Base-by-base conservation (phyloP, 2,329 filamentous ascomycete genomes). In the Periconia digitata region DNA sequence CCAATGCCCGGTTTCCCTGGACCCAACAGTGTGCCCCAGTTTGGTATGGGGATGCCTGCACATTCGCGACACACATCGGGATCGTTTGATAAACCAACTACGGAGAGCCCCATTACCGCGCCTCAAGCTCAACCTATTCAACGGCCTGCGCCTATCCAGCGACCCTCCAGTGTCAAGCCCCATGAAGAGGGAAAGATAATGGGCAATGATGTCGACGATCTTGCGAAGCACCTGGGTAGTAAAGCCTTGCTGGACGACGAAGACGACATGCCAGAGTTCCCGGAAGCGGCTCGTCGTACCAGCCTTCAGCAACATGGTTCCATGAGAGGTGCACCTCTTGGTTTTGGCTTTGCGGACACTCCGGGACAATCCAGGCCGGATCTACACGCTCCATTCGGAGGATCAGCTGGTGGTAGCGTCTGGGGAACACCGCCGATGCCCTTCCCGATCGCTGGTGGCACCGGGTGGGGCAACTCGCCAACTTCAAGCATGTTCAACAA, bases 141-240 rank as follows among this genome's bases (percentile, higher is more conserved):
- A 39, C 83, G 91, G 45, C 92, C 92, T 21, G 84, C 89, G 20
- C 92, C 92, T 1, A 96, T 97, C 54, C 90, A 92, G 53, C 83
- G 91, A 27, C 92, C 94, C 0, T 85, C 86, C 15, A 96, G 91
- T 67, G 83, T 80, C 8, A 79, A 79, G 53, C 80, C 81, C 23
- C 76, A 75, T 46, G 79, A 79, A 36, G 72, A 76, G 17, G 64
- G 68, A 49, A 68, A 66, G 36, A 63, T 69, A 1, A 39, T 45
- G 3, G 61, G 51, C 2, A 77, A 79, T 21, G 85, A 86, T 47
- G 76, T 90, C 17, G 90, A 92, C 46, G 83, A 89, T 41, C 74
- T 89, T 46, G 87, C 85, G 53, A 83, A 86, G 51, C 91, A 94
- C 60, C 79, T 99, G 21, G 94, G 94, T 12, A 97, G 92, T 71